phyloP scores from a whole-genome alignment of 2,329 filamentous ascomycete species.

The Colletotrichum echinochloae region DNA sequence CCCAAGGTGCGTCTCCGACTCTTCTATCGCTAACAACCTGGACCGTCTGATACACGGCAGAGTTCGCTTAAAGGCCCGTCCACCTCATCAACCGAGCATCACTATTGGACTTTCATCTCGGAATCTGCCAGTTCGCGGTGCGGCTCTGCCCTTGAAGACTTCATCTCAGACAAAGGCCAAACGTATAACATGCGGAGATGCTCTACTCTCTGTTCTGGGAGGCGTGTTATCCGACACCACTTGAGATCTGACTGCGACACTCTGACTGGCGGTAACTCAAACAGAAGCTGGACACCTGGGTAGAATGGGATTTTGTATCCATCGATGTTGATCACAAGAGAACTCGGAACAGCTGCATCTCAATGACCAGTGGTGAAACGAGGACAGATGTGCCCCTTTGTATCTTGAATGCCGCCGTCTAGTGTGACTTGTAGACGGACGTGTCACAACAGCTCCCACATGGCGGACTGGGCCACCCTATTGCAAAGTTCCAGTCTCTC shows the following conservation, averaged over 20 bases:
- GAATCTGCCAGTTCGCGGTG: not conserved
- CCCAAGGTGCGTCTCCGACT: not conserved
- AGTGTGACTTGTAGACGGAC: too few species aligned
- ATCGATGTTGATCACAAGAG: too few species aligned
- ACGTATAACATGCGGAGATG: slow-evolving; percentile 4
- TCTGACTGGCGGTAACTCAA: not conserved
- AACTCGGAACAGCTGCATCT: not conserved
- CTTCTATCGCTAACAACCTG: not conserved
- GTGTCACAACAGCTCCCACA: too few species aligned
- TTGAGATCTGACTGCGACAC: not conserved
- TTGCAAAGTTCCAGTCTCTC: too few species aligned
- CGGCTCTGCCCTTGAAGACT: slow-evolving; percentile 2
- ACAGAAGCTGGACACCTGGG: not conserved
- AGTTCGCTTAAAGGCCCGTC: slow-evolving; percentile 19
- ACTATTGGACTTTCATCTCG: slow-evolving; percentile 11
- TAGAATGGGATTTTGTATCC: not conserved
- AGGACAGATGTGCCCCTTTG: too few species aligned
- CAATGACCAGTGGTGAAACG: too few species aligned
- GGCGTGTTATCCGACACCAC: not conserved
- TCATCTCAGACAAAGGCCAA: slow-evolving; percentile 23
- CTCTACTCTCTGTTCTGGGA: not conserved
- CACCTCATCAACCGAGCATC: not conserved
- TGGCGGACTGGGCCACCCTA: too few species aligned
- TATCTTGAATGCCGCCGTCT: too few species aligned
- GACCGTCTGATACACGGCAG: not conserved